Evolutionary conservation across 164 flowering plant species (phyloP).

Genomic region (Vitis labrusca): DNA sequence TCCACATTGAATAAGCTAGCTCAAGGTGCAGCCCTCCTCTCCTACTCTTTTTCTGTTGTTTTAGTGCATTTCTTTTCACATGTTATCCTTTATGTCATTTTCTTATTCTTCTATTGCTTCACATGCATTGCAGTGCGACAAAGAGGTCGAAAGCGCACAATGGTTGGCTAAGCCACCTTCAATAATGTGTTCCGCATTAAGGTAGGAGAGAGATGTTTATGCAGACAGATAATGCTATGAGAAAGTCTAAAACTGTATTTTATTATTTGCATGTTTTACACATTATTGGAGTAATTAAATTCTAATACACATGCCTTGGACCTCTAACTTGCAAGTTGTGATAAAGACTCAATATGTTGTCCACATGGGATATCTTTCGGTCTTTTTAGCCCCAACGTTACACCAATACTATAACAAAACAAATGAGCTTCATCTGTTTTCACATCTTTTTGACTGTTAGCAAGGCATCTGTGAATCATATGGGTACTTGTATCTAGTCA

Average conservation of each 20-base stretch:
- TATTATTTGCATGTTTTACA: not conserved
- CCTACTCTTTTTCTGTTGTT: not conserved
- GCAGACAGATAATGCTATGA: conserved; percentile 5
- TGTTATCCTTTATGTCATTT: not conserved
- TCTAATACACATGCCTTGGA: not conserved
- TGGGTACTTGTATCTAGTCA: too few species aligned
- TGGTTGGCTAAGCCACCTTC: conserved; percentile 62
- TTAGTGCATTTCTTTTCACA: not conserved
- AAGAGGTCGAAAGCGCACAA: conserved; percentile 86
- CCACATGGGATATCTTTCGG: too few species aligned
- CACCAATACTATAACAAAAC: too few species aligned
- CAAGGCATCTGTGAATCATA: too few species aligned
- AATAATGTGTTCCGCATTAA: not conserved
- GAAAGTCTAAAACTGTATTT: not conserved
- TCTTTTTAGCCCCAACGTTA: too few species aligned
- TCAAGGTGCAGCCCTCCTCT: conserved; percentile 52
- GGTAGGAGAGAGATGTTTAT: conserved; percentile 9
- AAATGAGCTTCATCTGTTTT: too few species aligned
- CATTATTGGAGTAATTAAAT: not conserved
- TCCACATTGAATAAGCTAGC: conserved; percentile 86
- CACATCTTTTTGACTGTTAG: too few species aligned
- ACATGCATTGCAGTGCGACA: conserved; percentile 54
- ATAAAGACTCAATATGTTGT: not conserved
- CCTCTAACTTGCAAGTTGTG: not conserved
- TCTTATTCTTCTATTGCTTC: not conserved